Evolutionary conservation across 2,329 filamentous ascomycete genomes (phyloP).

Genomic region (Aureobasidium sp.): DNA sequence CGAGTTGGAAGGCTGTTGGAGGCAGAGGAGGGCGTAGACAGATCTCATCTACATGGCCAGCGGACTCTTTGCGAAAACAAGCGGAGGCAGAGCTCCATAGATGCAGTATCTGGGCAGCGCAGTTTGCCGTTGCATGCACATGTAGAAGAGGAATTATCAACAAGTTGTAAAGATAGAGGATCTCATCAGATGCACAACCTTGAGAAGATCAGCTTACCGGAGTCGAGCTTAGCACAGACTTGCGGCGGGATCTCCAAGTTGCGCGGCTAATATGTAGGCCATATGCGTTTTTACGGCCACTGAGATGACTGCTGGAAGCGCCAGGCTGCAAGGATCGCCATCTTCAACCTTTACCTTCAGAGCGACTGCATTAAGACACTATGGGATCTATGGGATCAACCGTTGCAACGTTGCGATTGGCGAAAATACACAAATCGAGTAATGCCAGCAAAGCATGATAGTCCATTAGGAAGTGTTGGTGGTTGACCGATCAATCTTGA

Average conservation of each 20-base stretch:
- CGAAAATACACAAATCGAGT: neutral
- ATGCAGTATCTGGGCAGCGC: neutral
- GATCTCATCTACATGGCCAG: neutral
- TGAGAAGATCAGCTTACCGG: neutral
- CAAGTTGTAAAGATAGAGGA: neutral
- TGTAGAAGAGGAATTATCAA: neutral
- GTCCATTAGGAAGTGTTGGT: neutral
- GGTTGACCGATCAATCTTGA: neutral
- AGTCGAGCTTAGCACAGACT: neutral
- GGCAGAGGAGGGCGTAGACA: neutral
- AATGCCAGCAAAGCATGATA: neutral
- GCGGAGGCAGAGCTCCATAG: neutral
- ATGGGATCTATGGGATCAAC: neutral
- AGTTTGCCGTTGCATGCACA: neutral
- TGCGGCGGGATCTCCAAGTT: neutral
- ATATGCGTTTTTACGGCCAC: neutral
- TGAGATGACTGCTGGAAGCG: neutral
- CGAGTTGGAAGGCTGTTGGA: neutral
- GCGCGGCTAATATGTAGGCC: slow-evolving; percentile 2
- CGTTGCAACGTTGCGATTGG: neutral
- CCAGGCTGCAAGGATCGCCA: neutral
- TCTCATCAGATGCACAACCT: neutral
- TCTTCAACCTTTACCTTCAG: neutral
- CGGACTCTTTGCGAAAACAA: neutral
- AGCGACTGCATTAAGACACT: neutral